These are phyloP conservation scores for Glycyrrhiza uralensis DNA, from an alignment of 306 rosid species.

Conservation along the genomic window DNA sequence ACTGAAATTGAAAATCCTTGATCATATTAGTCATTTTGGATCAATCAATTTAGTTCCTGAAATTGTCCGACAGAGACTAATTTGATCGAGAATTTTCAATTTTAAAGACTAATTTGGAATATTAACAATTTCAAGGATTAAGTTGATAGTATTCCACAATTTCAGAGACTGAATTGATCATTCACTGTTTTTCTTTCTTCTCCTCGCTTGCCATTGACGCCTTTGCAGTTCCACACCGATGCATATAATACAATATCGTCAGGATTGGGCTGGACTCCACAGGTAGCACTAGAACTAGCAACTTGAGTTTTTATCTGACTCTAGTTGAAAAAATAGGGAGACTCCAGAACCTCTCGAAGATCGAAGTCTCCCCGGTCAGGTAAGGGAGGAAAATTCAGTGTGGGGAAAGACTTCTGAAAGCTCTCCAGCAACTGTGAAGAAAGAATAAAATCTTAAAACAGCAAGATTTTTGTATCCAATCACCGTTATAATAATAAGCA, in stretches of 20 bases:
- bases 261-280: conserved; percentile 28
- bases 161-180: too few species aligned
- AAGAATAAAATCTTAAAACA: conserved; percentile 8
- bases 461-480: conserved; percentile 1
- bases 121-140: too few species aligned
- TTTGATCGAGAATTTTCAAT: too few species aligned
- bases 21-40: too few species aligned
- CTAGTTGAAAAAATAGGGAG: conserved; percentile 86
- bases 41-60: too few species aligned
- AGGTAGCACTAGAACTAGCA: conserved; percentile 14
- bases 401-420: conserved; percentile 69
- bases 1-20: too few species aligned
- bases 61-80: too few species aligned
- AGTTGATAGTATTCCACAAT: too few species aligned
- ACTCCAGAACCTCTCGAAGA: conserved; percentile 67
- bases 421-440: conserved; percentile 61
- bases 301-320: conserved; percentile 15
- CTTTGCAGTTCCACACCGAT: conserved; percentile 22
- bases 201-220: background rate
- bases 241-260: conserved; percentile 21
- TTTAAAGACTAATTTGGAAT: too few species aligned
- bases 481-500: background rate
- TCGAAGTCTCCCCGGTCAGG: conserved; percentile 87
- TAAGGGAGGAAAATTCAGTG: conserved; percentile 58
- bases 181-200: conserved; percentile 21